These are phyloP conservation scores for Gossypium turneri DNA, from an alignment of 345 rosid species.

Conservation along the genomic window DNA sequence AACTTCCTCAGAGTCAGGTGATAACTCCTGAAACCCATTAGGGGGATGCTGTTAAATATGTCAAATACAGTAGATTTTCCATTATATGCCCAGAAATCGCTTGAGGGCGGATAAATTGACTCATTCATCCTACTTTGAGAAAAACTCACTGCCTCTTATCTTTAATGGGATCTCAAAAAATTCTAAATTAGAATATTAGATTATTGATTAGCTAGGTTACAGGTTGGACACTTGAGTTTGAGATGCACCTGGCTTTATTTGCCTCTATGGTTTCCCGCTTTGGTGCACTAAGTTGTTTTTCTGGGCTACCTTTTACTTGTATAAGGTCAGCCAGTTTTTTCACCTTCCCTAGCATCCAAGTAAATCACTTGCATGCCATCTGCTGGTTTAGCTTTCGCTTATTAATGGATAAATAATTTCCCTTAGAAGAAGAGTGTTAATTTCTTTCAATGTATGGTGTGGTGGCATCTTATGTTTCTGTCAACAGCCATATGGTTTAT, in stretches of 20 bases:
- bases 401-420: not conserved
- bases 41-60: not conserved
- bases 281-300: too few relatives aligned
- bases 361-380: not conserved
- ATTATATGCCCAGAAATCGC: not conserved
- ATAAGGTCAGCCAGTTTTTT: too few relatives aligned
- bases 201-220: not conserved
- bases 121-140: not conserved
- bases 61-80: not conserved
- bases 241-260: too few relatives aligned
- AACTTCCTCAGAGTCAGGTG: not conserved
- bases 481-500: not conserved
- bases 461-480: not conserved
- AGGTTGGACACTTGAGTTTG: not conserved
- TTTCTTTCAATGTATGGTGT: not conserved
- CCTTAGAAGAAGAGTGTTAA: not conserved
- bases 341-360: too few relatives aligned
- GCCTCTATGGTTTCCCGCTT: too few relatives aligned
- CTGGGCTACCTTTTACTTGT: too few relatives aligned
- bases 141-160: not conserved
- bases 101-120: not conserved
- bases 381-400: not conserved
- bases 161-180: not conserved
- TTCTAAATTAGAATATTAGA: not conserved
- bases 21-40: not conserved